phyloP scores from a whole-genome alignment of 2,329 filamentous ascomycete genomes.

The Madurella mycetomatis region DNA sequence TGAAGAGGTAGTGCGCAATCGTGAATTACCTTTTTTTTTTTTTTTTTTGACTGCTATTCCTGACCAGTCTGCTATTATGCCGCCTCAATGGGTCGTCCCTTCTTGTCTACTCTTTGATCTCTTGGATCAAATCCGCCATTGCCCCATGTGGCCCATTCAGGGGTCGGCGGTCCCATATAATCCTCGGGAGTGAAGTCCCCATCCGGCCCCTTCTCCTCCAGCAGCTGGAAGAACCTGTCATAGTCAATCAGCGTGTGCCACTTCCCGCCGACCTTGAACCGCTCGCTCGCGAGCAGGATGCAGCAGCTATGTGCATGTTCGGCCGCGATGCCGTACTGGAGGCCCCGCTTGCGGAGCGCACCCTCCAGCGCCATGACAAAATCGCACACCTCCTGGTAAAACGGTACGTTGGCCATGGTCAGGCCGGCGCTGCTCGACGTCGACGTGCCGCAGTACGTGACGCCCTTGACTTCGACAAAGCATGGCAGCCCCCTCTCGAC shows the following conservation, averaged over 20 bases:
- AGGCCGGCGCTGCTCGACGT: conserved; percentile 79
- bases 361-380: conserved; percentile 74
- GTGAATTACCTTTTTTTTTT: background rate
- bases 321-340: conserved; percentile 85
- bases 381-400: conserved; percentile 82
- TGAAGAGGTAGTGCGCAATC: background rate
- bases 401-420: conserved; percentile 96
- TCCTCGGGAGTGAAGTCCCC: conserved; percentile 80
- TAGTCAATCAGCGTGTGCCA: conserved; percentile 96
- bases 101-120: conserved; percentile 81
- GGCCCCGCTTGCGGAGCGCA: conserved; percentile 63
- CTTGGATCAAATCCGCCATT: conserved; percentile 91
- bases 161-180: conserved; percentile 79
- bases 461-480: conserved; percentile 93
- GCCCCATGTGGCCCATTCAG: conserved; percentile 93
- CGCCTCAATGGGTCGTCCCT: conserved; percentile 63
- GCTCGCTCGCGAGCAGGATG: conserved; percentile 74
- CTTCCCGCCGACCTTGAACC: conserved; percentile 70
- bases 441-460: conserved; percentile 92
- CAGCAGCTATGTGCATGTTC: conserved; percentile 96
- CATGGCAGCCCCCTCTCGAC: conserved; percentile 82
- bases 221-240: conserved; percentile 75
- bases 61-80: conserved; percentile 26
- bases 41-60: background rate
- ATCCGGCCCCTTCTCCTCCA: conserved; percentile 63